Base-by-base conservation (phyloP, 768 basidiomycete genomes). In the Chalciporus piperatus region DNA sequence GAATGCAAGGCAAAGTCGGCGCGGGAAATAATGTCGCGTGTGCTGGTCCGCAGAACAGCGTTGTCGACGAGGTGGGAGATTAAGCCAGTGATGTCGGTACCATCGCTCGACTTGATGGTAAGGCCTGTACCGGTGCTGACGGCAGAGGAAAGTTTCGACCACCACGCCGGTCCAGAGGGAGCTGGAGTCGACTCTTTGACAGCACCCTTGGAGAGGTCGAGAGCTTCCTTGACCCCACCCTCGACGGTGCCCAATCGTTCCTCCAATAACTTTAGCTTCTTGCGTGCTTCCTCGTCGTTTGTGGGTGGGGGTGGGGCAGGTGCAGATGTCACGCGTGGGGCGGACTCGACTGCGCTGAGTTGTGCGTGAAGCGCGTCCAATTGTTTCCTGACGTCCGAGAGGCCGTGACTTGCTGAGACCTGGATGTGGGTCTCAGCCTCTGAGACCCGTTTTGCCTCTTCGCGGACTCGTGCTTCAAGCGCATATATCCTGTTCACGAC, bases 1-100 rank as follows among this genome's bases (percentile, higher is more conserved):
- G 91, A 88, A 66, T 85, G 85, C 5, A 92, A 72, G 0, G 97
- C 96, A 62, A 82, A 95, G 69, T 99, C 96, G 0, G 89, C 74
- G 38, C 83, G 84, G 1, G 84, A 90, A 35, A 97, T 68, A n/a
- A 71, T 76, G 64, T 98, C 96, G 67, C 90, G 92, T 35, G 72
- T 72, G 20, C 82, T 78, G 52, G 81, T 80, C 17, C 73, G 77
- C 13, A 81, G 74, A 5, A 96, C 80, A 0, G 90, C 87, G 13
- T 79, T 72, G 52, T 92, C 85, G 61, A 98, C 89, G 44, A 97
- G 77, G 28, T 83, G 76, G 25, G 76, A 76, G 55, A 98, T 84
- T 52, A 93, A 74, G 12, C 77, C 72, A 0, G 87, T 85, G 20
- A 85, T 67, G 57, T 87, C 92, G 51, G 85, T 81, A 1, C 92